phyloP scores from a whole-genome alignment of 2,329 filamentous ascomycete species.

The Exophiala aquamarina region DNA sequence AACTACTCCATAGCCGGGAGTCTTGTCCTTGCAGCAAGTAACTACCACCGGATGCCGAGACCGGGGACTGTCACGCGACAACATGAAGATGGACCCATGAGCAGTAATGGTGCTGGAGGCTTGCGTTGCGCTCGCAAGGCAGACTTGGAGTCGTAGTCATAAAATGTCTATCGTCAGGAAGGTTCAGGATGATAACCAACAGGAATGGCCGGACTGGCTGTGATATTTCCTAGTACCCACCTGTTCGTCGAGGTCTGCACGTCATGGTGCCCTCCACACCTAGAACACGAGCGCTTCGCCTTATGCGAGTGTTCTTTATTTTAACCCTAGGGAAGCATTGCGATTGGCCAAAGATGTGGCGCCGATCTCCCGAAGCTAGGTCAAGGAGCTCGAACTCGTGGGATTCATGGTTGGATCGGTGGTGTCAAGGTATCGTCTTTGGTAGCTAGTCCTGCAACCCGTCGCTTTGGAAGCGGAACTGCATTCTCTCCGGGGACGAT shows the following conservation, averaged over 20 bases:
- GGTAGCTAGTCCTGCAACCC: no score
- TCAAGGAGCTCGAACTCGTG: not conserved
- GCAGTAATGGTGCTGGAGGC: not conserved
- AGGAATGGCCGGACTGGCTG: not conserved
- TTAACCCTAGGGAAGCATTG: slow-evolving; percentile 1
- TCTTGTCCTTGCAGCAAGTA: no score
- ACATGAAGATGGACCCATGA: not conserved
- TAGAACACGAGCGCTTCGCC: slow-evolving; percentile 4
- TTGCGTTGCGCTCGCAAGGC: no score
- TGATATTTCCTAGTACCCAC: slow-evolving; percentile 2
- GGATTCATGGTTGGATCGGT: no score
- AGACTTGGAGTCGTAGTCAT: no score
- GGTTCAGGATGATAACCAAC: not conserved
- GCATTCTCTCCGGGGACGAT: not conserved
- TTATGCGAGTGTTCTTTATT: slow-evolving; percentile 6
- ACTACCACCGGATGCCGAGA: no score
- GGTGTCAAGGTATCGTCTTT: no score
- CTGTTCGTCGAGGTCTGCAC: not conserved
- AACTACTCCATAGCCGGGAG: no score
- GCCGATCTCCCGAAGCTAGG: slow-evolving; percentile 7
- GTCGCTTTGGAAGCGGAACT: not conserved
- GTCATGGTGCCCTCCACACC: slow-evolving; percentile 2
- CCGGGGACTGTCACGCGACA: not conserved
- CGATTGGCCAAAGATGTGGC: slow-evolving; percentile 4
- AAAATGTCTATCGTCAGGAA: no score